phyloP scores from a whole-genome alignment of 2,329 filamentous ascomycete species.

The Trichoderma afroharzianum region DNA sequence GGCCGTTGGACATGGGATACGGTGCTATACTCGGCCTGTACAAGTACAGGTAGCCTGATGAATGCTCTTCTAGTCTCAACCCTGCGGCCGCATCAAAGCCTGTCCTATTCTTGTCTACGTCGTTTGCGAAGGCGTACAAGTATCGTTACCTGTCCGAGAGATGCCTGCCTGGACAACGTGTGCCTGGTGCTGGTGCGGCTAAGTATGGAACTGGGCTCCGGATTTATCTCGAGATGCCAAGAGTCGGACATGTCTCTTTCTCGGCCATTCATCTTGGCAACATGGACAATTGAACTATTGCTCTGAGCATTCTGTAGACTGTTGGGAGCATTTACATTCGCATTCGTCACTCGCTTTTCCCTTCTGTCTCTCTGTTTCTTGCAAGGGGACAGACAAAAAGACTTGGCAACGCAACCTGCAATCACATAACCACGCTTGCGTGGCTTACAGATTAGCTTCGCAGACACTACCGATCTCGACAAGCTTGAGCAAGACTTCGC shows the following conservation, averaged over 20 bases:
- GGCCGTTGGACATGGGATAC: background rate
- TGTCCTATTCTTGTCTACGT: background rate
- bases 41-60: background rate
- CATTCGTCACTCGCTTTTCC: background rate
- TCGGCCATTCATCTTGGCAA: background rate
- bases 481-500: background rate
- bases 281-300: background rate
- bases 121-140: background rate
- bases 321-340: background rate
- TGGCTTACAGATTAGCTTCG: background rate
- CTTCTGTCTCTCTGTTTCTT: background rate
- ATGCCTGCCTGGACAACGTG: background rate
- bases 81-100: constrained; percentile 1
- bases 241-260: background rate
- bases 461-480: background rate
- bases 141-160: background rate
- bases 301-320: background rate
- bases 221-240: background rate
- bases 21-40: background rate
- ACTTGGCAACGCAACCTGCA: background rate
- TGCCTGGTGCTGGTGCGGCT: background rate
- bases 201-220: background rate
- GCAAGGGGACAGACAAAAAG: background rate
- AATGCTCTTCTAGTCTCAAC: background rate
- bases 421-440: background rate